Percentiles rank a stretch among this genome's conserved stretches.
These are phyloP conservation scores for Kalaharituber pfeilii DNA, from an alignment of 2,329 filamentous ascomycete species.

Conservation along the genomic window DNA sequence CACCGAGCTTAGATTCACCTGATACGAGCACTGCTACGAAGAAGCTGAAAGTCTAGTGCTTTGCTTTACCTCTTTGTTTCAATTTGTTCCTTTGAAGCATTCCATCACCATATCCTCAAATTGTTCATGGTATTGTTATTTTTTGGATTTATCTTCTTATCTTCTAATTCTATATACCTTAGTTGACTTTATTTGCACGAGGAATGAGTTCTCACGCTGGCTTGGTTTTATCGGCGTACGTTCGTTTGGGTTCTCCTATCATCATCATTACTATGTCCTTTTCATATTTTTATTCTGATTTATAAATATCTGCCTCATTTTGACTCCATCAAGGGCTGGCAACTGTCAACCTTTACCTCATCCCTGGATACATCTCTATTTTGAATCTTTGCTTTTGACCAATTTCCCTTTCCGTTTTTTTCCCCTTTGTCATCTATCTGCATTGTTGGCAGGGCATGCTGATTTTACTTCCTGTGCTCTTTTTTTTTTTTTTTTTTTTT, in stretches of 20 bases:
- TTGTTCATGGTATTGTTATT: no score
- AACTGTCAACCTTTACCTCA: no score
- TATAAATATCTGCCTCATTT: no score
- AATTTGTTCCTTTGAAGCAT: not conserved
- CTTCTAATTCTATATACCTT: slow-evolving; percentile 12
- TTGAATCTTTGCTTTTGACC: slow-evolving; percentile 12
- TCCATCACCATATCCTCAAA: no score
- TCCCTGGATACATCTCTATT: no score
- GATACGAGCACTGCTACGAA: not conserved
- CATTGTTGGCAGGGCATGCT: slow-evolving; percentile 7
- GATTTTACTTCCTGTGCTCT: slow-evolving; percentile 1
- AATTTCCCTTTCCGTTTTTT: slow-evolving; percentile 15
- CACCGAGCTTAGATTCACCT: slow-evolving; percentile 12
- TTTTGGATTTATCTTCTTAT: no score
- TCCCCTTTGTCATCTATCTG: slow-evolving; percentile 10
- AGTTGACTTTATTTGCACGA: slow-evolving; percentile 11
- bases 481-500: slow-evolving; percentile 1
- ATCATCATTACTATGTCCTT: slow-evolving; percentile 5
- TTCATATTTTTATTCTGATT: slow-evolving; percentile 14
- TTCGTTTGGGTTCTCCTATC: slow-evolving; percentile 10
- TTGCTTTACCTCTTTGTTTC: not conserved
- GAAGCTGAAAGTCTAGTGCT: slow-evolving; percentile 8
- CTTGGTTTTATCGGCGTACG: slow-evolving; percentile 5
- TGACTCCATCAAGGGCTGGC: no score
- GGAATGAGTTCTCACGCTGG: slow-evolving; percentile 6